Conservation (phyloP, 768 basidiomycete genomes). For the Amanita exitialis region DNA sequence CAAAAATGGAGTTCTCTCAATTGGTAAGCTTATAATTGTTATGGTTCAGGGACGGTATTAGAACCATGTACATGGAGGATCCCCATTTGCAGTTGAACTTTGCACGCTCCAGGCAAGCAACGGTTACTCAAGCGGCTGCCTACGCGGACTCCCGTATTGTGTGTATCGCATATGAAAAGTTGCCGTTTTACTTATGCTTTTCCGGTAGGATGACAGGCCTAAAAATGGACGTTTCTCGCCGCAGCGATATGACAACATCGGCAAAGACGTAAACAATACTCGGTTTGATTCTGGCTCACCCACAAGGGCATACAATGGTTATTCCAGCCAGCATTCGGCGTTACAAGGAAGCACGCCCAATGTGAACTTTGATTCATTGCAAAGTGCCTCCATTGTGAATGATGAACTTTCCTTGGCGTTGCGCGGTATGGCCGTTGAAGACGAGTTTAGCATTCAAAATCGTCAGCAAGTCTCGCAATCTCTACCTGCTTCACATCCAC, state of each 20-base stretch:
- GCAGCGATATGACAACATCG: slow-evolving; percentile 40
- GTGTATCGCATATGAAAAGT: slow-evolving; percentile 11
- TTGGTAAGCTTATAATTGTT: slow-evolving; percentile 27
- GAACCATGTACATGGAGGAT: slow-evolving; percentile 25
- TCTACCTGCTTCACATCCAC: slow-evolving; percentile 20
- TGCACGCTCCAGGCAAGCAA: slow-evolving; percentile 35
- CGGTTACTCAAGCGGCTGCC: slow-evolving; percentile 24
- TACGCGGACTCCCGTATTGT: slow-evolving; percentile 33
- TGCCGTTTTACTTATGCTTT: slow-evolving; percentile 8
- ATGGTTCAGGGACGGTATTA: slow-evolving; percentile 6
- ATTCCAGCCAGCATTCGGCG: slow-evolving; percentile 13
- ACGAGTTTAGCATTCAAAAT: slow-evolving; percentile 15
- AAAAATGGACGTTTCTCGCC: slow-evolving; percentile 45
- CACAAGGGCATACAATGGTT: slow-evolving; percentile 26
- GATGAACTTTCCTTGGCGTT: slow-evolving; percentile 47
- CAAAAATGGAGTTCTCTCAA: slow-evolving; percentile 39
- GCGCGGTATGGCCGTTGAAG: slow-evolving; percentile 35
- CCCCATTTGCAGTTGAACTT: slow-evolving; percentile 31
- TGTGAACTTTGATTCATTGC: slow-evolving; percentile 14
- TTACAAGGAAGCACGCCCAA: slow-evolving; percentile 5
- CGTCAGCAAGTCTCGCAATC: slow-evolving; percentile 11
- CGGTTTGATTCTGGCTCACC: slow-evolving; percentile 37
- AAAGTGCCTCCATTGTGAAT: slow-evolving; percentile 31
- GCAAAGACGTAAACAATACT: slow-evolving; percentile 27
- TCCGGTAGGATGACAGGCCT: slow-evolving; percentile 34